Base-by-base conservation (phyloP, 2,329 filamentous ascomycete genomes). In the Samsoniella hepiali region DNA sequence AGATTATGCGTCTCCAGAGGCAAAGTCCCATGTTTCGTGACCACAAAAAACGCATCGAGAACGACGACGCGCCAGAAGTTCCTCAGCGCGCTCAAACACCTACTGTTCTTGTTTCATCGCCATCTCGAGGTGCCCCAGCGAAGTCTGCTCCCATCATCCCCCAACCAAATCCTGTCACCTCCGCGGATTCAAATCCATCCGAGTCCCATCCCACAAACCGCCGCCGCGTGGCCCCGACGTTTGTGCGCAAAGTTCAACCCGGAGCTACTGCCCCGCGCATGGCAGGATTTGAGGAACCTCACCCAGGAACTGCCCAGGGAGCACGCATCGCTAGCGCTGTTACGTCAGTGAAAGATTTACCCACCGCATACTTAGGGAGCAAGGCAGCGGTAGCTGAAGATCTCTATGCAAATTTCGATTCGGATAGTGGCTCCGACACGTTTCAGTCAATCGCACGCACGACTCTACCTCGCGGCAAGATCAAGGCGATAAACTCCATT, bases 1-100 rank as follows among this genome's bases (percentile, higher is more conserved):
- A 85, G 10, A 84, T 93, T 62, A 68, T 78, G 2, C 76, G 81
- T 38, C 79, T 93, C 5, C 83, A 81, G 47, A 69, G 70, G 36
- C 75, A 71, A 53, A 91, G 88, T 58, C 67, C 66, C 1, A 77
- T 76, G 42, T 90, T 85, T 64, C 70, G 68, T 6, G 11, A 51
- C 17, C 38, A 34, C 29, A 65, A 60, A 34, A 27, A 2, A 3
- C 3, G n/a, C 2, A 40, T 62, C 5, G 32, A 49, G n/a, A 61
- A 27, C 9, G 58, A 54, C 5, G n/a, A 32, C n/a, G 31, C 22
- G 3, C 42, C 8, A 5, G 42, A 61, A 8, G 27, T 10, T 34
- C 11, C 36, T 10, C 29, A 9, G 29, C 38, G 7, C 13, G 3
- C 22, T 45, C 38, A n/a, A 17, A 27, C 27, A 10, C 7, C 58